These are phyloP conservation scores for Citrullus mucosospermus DNA, from an alignment of 306 rosid genomes.

Conservation along the genomic window DNA sequence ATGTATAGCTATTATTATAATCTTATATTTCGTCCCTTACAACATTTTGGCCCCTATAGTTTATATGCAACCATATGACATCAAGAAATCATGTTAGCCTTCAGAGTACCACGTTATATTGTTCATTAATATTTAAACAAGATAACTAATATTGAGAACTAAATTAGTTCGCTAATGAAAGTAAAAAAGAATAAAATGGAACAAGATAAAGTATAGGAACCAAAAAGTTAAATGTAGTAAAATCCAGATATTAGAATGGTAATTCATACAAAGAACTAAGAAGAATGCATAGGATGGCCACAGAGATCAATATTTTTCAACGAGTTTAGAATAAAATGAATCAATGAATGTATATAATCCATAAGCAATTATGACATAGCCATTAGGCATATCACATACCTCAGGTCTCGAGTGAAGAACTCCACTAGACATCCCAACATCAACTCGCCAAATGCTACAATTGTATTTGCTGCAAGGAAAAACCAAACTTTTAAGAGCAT, in stretches of 20 bases:
- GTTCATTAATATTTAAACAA: not conserved
- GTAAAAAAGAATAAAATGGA: not conserved
- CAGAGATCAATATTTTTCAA: not conserved
- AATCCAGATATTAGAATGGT: not conserved
- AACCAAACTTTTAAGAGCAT: not conserved
- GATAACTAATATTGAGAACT: not conserved
- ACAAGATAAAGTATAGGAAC: not conserved
- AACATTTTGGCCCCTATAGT: not conserved
- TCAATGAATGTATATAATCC: not conserved
- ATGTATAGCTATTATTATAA: not conserved
- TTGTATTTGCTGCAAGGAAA: slow-evolving; percentile 56
- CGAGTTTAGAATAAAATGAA: not conserved
- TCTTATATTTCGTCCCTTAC: not conserved
- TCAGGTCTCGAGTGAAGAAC: slow-evolving; percentile 88
- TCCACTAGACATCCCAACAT: slow-evolving; percentile 97
- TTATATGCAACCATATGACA: not conserved
- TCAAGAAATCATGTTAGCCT: not conserved
- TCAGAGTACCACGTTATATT: not conserved
- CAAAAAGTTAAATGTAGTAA: not conserved
- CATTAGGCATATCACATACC: slow-evolving; percentile 32
- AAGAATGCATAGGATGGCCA: not conserved
- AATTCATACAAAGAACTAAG: not conserved
- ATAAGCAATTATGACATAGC: not conserved
- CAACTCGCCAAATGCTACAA: slow-evolving; percentile 93
- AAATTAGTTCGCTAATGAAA: not conserved